phyloP scores from a whole-genome alignment of 805 yeast species.

The Starmerella etchellsii region DNA sequence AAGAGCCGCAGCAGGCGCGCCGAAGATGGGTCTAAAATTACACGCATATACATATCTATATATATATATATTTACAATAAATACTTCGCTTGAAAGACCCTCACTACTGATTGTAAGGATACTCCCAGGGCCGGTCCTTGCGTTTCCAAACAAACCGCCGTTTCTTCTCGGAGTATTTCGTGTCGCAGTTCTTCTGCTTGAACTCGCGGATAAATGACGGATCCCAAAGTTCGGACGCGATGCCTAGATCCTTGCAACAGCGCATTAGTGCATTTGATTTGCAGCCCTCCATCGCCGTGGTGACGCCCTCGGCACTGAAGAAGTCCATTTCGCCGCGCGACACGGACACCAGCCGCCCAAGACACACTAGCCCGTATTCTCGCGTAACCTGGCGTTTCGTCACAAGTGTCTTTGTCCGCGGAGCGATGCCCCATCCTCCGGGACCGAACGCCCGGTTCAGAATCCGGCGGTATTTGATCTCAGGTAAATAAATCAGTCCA shows the following conservation, averaged over 20 bases:
- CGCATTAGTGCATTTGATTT: slow-evolving; percentile 94
- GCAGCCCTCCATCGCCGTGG: slow-evolving; percentile 96
- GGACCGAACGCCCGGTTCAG: slow-evolving; percentile 90
- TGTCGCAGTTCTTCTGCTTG: slow-evolving; percentile 57
- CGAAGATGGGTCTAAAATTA: slow-evolving; percentile 1
- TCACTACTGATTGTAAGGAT: slow-evolving; percentile 42
- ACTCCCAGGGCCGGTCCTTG: slow-evolving; percentile 67
- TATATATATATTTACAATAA: not conserved
- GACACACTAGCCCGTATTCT: slow-evolving; percentile 78
- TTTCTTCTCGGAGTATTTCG: slow-evolving; percentile 78
- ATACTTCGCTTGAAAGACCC: too few relatives aligned
- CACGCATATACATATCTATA: too few relatives aligned
- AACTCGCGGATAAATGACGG: slow-evolving; percentile 70
- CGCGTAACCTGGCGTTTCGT: slow-evolving; percentile 67
- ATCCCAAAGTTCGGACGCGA: slow-evolving; percentile 96
- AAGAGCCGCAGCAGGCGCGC: not conserved
- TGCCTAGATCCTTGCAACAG: slow-evolving; percentile 93
- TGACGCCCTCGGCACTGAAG: slow-evolving; percentile 71
- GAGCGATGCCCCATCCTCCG: slow-evolving; percentile 98
- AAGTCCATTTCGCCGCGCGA: slow-evolving; percentile 95
- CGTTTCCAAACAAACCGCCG: slow-evolving; percentile 71
- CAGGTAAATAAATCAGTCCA: slow-evolving; percentile 83
- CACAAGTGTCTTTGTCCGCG: slow-evolving; percentile 72
- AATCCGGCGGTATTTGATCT: slow-evolving; percentile 84
- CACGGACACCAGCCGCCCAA: slow-evolving; percentile 77